Evolutionary conservation across 495 filamentous ascomycete species (phyloP).

Genomic region (Pseudevernia furfuracea): DNA sequence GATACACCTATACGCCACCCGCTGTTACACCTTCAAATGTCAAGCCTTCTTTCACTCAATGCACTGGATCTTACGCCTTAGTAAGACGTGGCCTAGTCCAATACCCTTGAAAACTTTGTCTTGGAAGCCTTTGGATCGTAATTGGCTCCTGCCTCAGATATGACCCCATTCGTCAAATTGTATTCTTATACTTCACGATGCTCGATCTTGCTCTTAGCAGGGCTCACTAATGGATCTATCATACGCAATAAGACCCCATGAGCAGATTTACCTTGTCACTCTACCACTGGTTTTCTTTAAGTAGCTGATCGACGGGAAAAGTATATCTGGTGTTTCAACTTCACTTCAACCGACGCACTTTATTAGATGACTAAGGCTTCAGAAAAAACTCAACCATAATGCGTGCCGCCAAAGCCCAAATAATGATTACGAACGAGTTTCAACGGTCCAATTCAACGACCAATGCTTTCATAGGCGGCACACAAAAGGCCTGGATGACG

Average conservation of each 20-base stretch:
- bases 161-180: background rate
- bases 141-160: background rate
- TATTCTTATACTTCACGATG: background rate
- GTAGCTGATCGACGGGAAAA: background rate
- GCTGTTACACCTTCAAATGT: background rate
- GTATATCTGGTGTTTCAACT: background rate
- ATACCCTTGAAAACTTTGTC: background rate
- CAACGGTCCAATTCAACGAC: slow-evolving; percentile 63
- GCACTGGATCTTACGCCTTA: background rate
- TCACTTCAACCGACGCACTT: background rate
- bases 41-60: background rate
- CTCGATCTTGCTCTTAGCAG: background rate
- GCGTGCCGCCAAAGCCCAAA: slow-evolving; percentile 2
- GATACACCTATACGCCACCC: background rate
- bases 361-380: background rate
- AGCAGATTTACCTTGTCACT: background rate
- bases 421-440: slow-evolving; percentile 34
- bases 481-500: slow-evolving; percentile 62
- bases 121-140: background rate
- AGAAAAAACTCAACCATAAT: background rate
- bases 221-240: background rate
- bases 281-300: background rate
- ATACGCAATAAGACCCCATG: background rate
- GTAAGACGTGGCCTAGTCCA: background rate
- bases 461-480: slow-evolving; percentile 56